A percentile compares a stretch with the other conserved stretches of the same genome.
Conservation (phyloP, 441 rosid species). For the Viola pubescens region DNA sequence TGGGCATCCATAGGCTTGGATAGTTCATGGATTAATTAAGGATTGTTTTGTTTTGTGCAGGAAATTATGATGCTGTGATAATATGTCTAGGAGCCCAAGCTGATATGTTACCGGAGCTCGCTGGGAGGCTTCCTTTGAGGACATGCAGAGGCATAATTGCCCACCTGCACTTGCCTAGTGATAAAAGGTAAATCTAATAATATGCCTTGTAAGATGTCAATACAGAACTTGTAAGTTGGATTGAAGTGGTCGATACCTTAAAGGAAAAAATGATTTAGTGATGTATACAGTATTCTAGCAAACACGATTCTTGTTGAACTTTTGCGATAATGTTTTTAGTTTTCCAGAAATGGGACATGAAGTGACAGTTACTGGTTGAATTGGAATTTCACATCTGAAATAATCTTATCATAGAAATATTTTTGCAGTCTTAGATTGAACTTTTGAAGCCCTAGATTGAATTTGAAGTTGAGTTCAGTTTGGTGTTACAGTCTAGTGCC, state of each 20-base stretch:
- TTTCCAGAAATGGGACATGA: not conserved
- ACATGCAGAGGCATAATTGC: constrained; percentile 82
- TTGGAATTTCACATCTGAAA: not conserved
- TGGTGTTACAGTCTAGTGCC: not conserved
- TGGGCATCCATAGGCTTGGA: constrained; percentile 1
- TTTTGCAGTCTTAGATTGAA: not conserved
- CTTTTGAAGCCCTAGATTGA: not conserved
- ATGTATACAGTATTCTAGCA: too few relatives aligned
- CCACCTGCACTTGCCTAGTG: constrained; percentile 49
- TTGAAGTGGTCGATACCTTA: not conserved
- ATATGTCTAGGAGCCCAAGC: constrained; percentile 82
- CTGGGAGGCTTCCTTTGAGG: constrained; percentile 83
- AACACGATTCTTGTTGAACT: not conserved
- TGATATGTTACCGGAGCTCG: constrained; percentile 55
- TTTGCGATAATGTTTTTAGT: not conserved
- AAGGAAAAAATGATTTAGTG: not conserved
- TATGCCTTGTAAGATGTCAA: not conserved
- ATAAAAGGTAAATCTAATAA: constrained; percentile 33
- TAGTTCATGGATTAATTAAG: not conserved
- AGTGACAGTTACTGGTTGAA: not conserved
- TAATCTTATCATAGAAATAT: not conserved
- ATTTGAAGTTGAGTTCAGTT: not conserved
- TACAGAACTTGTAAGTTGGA: constrained; percentile 3
- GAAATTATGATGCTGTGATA: constrained; percentile 68
- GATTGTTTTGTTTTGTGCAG: constrained; percentile 24